A percentile compares a stretch with the other conserved stretches of the same genome.
These are phyloP conservation scores for Colletotrichum sp. DNA, from an alignment of 2,329 filamentous ascomycete species.

Conservation along the genomic window DNA sequence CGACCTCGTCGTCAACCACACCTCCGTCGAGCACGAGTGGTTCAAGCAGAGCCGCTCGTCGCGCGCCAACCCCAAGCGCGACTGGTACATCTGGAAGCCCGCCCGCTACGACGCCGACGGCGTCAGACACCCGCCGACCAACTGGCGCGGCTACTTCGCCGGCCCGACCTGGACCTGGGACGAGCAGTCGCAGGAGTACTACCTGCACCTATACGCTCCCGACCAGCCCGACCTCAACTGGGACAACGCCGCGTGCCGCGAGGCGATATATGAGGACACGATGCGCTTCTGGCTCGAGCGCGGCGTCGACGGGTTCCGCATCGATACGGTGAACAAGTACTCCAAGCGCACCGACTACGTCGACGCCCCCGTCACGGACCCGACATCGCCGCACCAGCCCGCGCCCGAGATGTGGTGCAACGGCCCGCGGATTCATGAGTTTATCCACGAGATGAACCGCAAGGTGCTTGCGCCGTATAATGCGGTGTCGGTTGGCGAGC, in stretches of 20 bases:
- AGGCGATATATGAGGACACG: constrained; percentile 69
- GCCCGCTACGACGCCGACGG: constrained; percentile 58
- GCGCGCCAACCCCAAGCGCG: constrained; percentile 55
- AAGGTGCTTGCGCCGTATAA: constrained; percentile 58
- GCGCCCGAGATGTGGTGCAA: constrained; percentile 60
- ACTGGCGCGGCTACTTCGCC: constrained; percentile 54
- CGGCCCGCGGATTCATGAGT: constrained; percentile 68
- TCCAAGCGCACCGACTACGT: constrained; percentile 64
- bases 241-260: constrained; percentile 69
- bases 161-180: constrained; percentile 59
- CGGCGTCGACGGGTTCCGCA: constrained; percentile 69
- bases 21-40: constrained; percentile 59
- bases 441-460: constrained; percentile 61
- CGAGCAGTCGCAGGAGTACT: constrained; percentile 55
- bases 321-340: constrained; percentile 73
- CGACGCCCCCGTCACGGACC: constrained; percentile 52
- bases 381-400: constrained; percentile 41
- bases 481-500: constrained; percentile 67
- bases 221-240: constrained; percentile 82
- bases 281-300: constrained; percentile 78
- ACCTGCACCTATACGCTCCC: constrained; percentile 66
- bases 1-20: constrained; percentile 78
- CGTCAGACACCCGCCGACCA: constrained; percentile 63
- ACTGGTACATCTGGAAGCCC: constrained; percentile 72
- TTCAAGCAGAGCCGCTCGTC: constrained; percentile 59